Conservation (phyloP, 1,284 basidiomycete genomes). For the Cryptococcus sp. region DNA sequence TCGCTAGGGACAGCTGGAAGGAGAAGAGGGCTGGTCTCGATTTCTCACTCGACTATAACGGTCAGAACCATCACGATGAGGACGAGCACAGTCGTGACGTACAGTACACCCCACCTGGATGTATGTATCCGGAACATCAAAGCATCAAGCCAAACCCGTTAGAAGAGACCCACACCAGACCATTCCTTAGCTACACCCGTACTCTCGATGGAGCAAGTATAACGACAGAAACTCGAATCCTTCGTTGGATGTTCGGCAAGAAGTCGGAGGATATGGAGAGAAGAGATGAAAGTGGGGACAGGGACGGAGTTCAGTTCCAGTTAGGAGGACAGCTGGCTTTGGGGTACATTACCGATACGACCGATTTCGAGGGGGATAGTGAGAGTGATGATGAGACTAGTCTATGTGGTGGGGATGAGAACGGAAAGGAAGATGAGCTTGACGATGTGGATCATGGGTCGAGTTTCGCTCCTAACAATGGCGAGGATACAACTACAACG, state of each 20-base stretch:
- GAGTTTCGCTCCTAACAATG: no score
- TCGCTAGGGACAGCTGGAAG: constrained; percentile 8
- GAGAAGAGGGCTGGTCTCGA: not conserved
- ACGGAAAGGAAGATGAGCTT: constrained; percentile 9
- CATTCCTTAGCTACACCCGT: constrained; percentile 40
- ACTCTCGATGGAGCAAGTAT: constrained; percentile 38
- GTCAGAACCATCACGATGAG: not conserved
- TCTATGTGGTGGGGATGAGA: constrained; percentile 5
- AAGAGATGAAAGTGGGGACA: constrained; percentile 25
- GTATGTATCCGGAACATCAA: not conserved
- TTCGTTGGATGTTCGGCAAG: constrained; percentile 27
- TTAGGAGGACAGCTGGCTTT: not conserved
- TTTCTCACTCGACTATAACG: not conserved
- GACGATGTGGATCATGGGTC: not conserved
- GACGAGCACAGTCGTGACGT: not conserved
- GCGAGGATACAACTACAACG: not conserved
- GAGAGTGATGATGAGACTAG: not conserved
- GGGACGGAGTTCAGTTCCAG: constrained; percentile 6
- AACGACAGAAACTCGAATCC: constrained; percentile 32
- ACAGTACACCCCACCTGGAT: not conserved
- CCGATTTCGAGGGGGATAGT: constrained; percentile 9
- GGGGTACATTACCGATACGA: constrained; percentile 4
- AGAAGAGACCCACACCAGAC: constrained; percentile 8
- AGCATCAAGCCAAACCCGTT: not conserved
- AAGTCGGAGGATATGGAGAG: constrained; percentile 16